These are phyloP conservation scores for Jasminum sambac DNA, from an alignment of 257 asterid species.

Conservation along the genomic window DNA sequence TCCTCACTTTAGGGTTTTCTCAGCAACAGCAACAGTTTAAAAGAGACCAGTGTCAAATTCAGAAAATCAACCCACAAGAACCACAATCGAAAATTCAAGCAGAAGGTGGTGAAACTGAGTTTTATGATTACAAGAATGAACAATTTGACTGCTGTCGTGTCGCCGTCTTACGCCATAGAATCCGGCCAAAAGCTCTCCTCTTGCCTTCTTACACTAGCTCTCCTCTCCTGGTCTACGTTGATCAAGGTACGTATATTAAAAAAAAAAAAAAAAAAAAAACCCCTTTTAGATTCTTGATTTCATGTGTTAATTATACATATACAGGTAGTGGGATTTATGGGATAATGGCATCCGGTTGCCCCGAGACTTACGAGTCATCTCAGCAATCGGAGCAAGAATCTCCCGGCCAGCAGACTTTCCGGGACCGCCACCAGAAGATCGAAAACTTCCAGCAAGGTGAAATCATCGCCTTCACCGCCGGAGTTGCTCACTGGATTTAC, in stretches of 20 bases:
- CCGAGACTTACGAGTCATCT: slow-evolving; percentile 64
- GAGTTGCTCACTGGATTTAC: slow-evolving; percentile 66
- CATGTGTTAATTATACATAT: neutral
- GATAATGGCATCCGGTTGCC: slow-evolving; percentile 55
- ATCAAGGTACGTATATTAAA: too few species aligned
- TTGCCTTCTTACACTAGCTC: slow-evolving; percentile 54
- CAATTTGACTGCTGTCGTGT: slow-evolving; percentile 72
- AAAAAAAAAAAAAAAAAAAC: too few species aligned
- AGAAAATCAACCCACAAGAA: slow-evolving; percentile 41
- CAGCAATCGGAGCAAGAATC: slow-evolving; percentile 21
- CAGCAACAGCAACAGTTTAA: slow-evolving; percentile 25
- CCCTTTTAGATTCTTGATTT: neutral
- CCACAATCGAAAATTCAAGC: slow-evolving; percentile 38
- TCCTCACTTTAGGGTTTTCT: slow-evolving; percentile 26
- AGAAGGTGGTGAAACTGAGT: slow-evolving; percentile 59
- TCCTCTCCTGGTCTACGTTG: slow-evolving; percentile 45
- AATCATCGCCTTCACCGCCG: slow-evolving; percentile 49
- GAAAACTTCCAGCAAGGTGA: slow-evolving; percentile 47
- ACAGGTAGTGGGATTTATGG: slow-evolving; percentile 58
- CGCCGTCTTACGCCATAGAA: slow-evolving; percentile 43
- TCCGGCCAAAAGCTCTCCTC: slow-evolving; percentile 41
- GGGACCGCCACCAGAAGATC: slow-evolving; percentile 54
- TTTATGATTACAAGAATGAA: slow-evolving; percentile 45
- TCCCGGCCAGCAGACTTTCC: slow-evolving; percentile 24
- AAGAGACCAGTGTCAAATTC: slow-evolving; percentile 47